Evolutionary conservation across 208 protist genomes (phyloP).

Genomic region (Herpetomonas samuelpessoai): DNA sequence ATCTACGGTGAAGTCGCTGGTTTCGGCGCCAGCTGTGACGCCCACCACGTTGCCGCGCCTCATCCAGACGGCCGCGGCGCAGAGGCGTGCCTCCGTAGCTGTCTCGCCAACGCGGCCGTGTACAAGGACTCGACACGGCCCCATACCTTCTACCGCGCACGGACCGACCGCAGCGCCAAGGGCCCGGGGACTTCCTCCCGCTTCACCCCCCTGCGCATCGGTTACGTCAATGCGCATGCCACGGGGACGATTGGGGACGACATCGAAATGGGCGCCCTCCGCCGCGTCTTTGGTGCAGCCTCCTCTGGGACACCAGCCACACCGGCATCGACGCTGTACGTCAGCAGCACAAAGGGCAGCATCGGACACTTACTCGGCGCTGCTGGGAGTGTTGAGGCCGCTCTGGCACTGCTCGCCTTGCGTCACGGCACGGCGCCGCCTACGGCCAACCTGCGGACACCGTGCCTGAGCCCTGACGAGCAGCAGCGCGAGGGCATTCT

Average conservation of each 20-base stretch:
- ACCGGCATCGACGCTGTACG: constrained; percentile 25
- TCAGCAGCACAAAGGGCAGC: constrained; percentile 92
- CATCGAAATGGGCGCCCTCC: constrained; percentile 79
- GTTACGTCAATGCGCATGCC: constrained; percentile 98
- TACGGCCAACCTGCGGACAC: constrained; percentile 86
- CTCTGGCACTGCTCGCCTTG: constrained; percentile 82
- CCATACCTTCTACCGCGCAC: background rate
- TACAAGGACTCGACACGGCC: background rate
- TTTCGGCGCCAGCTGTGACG: constrained; percentile 90
- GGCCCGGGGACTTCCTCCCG: background rate
- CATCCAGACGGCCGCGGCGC: constrained; percentile 88
- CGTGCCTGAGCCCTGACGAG: constrained; percentile 30
- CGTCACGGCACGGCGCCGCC: constrained; percentile 76
- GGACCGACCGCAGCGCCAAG: background rate
- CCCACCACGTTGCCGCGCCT: constrained; percentile 95
- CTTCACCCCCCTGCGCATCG: constrained; percentile 48
- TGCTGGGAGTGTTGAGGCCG: constrained; percentile 94
- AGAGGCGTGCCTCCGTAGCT: constrained; percentile 67
- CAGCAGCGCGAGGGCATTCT: background rate
- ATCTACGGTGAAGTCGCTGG: constrained; percentile 92
- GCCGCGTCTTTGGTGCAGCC: constrained; percentile 16
- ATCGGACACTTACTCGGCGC: constrained; percentile 98
- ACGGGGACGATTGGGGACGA: constrained; percentile 97
- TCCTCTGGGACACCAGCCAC: background rate
- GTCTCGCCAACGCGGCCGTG: constrained; percentile 65